These are phyloP conservation scores for Piloderma croceum DNA, from an alignment of 768 basidiomycete species.

Conservation along the genomic window DNA sequence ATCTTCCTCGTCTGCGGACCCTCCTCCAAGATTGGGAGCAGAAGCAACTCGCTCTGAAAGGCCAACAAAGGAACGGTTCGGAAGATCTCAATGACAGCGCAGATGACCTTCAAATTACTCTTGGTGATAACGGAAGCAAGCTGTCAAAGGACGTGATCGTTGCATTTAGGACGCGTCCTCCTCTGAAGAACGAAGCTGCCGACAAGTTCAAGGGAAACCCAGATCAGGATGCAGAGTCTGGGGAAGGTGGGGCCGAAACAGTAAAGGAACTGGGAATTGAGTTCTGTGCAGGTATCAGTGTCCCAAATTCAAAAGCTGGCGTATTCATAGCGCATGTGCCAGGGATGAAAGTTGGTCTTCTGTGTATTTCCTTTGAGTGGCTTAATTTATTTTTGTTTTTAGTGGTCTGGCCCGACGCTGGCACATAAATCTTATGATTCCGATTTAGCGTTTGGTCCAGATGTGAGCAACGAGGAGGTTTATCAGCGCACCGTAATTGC, in stretches of 20 bases:
- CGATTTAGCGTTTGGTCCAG: slow-evolving; percentile 31
- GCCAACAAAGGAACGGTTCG: slow-evolving; percentile 18
- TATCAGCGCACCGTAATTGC: slow-evolving; percentile 28
- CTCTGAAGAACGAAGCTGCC: slow-evolving; percentile 24
- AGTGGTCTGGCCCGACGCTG: slow-evolving; percentile 33
- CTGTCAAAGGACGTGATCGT: slow-evolving; percentile 28
- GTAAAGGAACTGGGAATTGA: too few species aligned
- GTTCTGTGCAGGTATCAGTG: slow-evolving; percentile 26
- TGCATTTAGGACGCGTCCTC: slow-evolving; percentile 32
- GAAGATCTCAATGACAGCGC: neutral
- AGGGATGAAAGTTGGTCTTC: slow-evolving; percentile 25
- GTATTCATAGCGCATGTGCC: slow-evolving; percentile 30
- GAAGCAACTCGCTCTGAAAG: slow-evolving; percentile 15
- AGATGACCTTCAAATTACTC: too few species aligned
- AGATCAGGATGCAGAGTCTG: slow-evolving; percentile 11
- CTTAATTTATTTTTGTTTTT: neutral
- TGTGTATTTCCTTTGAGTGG: neutral
- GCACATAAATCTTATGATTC: slow-evolving; percentile 28
- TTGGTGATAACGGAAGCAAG: slow-evolving; percentile 8
- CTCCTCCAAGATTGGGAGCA: slow-evolving; percentile 25
- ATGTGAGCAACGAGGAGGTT: slow-evolving; percentile 28
- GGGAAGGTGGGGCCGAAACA: too few species aligned
- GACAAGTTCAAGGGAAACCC: slow-evolving; percentile 18
- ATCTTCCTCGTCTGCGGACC: slow-evolving; percentile 22
- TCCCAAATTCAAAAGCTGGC: slow-evolving; percentile 26